Base-by-base conservation (phyloP, 192 early-diverging fungal species). In the Paraglomus brasilianum region DNA sequence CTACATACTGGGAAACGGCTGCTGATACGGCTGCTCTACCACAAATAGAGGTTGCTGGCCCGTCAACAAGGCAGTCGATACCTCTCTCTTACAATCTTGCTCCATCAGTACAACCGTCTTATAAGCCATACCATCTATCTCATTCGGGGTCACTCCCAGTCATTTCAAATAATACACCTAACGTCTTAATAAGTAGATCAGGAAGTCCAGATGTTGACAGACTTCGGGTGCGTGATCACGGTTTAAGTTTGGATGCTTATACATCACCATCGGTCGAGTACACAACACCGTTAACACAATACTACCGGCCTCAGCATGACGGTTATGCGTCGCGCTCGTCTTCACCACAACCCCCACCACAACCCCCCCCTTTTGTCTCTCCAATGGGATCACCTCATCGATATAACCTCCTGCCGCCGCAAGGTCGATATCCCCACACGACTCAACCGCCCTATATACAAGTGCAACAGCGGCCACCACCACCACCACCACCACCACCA, bases 1-100 rank as follows among this genome's bases (percentile, higher is more conserved):
- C 72, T n/a, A 77, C 77, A 40, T 83, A 81, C 64, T 72, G 42
- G 15, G 40, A 75, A 17, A 9, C 11, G 30, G 13, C 0, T 30
- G 10, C 21, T 10, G 19, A 17, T 14, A 6, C 8, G 24, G 3
- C 30, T 30, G n/a, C 30, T 30, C 30, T 30, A 30, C 30, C 30
- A 30, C 30, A 30, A 30, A 30, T 30, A 30, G 30, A 30, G 1
- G 30, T 3, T 30, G 30, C 30, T 30, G 30, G 30, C 30, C 30
- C 30, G 30, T 30, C 30, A 3, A 30, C 30, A 3, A 30, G 30
- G 1, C 30, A 30, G 3, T 30, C 30, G 1, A 30, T 3, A 30
- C 30, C 30, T 30, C 30, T 30, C 30, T 30, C 30, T 30, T 30
- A 30, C 30, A 30, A 30, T 30, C 30, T 30, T 30, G 30, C 30